Conservation (phyloP, 129 eudicot species). For the Helianthus tuberosus region DNA sequence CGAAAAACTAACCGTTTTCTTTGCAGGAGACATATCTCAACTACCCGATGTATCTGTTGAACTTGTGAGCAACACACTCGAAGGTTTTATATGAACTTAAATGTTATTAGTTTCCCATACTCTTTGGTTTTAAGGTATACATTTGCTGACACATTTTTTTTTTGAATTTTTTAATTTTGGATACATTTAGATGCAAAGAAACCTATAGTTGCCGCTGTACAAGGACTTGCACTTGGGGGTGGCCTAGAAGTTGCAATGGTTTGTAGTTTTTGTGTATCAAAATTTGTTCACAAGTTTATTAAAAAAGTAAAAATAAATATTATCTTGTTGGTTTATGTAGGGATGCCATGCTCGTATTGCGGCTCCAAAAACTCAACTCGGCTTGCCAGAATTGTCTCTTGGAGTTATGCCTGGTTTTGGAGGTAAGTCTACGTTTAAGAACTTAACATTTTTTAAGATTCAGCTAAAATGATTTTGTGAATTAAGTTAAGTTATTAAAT, state of each 20-base stretch:
- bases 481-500: neutral
- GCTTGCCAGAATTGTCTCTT: constrained; percentile 95
- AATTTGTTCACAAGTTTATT: neutral
- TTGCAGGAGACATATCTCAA: constrained; percentile 67
- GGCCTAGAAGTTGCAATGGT: constrained; percentile 96
- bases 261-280: constrained; percentile 24
- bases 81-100: constrained; percentile 48
- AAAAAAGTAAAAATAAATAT: too few species aligned
- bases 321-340: constrained; percentile 36
- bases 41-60: constrained; percentile 79
- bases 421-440: constrained; percentile 42
- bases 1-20: constrained; percentile 9
- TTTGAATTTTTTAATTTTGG: neutral
- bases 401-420: constrained; percentile 96
- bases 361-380: constrained; percentile 81
- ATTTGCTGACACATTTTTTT: neutral
- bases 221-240: constrained; percentile 99
- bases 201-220: constrained; percentile 91
- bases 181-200: constrained; percentile 63
- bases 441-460: neutral
- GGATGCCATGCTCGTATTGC: constrained; percentile 94
- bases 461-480: neutral
- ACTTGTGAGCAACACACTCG: constrained; percentile 62
- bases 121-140: neutral
- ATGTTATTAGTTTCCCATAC: neutral